A percentile compares a stretch with the other conserved stretches of the same genome.
These are phyloP conservation scores for Xanthoceras sorbifolium DNA, from an alignment of 345 rosid species.

Conservation along the genomic window DNA sequence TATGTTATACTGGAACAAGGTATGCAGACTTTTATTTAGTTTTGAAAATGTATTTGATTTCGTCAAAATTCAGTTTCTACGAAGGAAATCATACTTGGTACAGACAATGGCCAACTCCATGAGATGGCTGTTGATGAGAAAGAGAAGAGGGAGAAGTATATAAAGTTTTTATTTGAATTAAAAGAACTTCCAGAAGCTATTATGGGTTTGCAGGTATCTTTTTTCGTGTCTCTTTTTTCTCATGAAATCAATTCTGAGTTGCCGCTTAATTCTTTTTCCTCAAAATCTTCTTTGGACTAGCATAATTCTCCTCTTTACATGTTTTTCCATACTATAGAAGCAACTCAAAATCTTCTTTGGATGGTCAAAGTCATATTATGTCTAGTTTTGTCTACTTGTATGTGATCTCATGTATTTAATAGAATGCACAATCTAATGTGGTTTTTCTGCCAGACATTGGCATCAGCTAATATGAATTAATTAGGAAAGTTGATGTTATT, in stretches of 20 bases:
- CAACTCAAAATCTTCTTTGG: slow-evolving; percentile 10
- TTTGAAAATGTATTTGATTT: slow-evolving; percentile 13
- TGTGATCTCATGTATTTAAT: not conserved
- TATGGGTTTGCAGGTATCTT: slow-evolving; percentile 83
- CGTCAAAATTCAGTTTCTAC: slow-evolving; percentile 63
- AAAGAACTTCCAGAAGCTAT: slow-evolving; percentile 91
- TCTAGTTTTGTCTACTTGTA: not conserved
- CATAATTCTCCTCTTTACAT: slow-evolving; percentile 2
- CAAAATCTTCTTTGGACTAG: not conserved
- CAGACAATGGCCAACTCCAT: slow-evolving; percentile 86
- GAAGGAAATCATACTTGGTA: slow-evolving; percentile 90
- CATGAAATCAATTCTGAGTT: slow-evolving; percentile 6
- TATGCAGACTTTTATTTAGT: slow-evolving; percentile 16
- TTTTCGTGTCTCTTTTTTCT: not conserved
- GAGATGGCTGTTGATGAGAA: slow-evolving; percentile 96
- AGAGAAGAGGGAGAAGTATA: slow-evolving; percentile 92
- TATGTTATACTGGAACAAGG: not conserved
- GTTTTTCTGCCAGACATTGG: slow-evolving; percentile 15
- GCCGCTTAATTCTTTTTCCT: slow-evolving; percentile 3
- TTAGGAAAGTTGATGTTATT: not conserved
- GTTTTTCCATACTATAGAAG: not conserved
- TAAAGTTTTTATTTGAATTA: slow-evolving; percentile 75
- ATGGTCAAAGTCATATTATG: not conserved
- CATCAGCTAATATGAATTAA: not conserved
- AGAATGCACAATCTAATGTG: not conserved